phyloP scores from a whole-genome alignment of 1,139 yeast genomes.

The Sugiyamaella castrensis region DNA sequence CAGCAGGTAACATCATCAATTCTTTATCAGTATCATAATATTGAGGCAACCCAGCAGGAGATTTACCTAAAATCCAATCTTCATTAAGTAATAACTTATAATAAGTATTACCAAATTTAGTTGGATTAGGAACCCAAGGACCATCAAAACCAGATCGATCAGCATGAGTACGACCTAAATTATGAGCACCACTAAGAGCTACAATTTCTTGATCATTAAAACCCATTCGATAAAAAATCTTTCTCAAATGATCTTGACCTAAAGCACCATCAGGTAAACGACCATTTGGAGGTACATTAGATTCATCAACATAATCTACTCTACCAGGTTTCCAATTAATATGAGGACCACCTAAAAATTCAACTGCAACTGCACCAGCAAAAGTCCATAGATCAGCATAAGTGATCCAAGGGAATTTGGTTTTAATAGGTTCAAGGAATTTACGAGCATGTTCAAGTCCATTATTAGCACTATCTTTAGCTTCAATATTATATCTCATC shows the following conservation, averaged over 20 bases:
- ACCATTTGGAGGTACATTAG: constrained; percentile 59
- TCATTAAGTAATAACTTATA: constrained; percentile 67
- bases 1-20: constrained; percentile 61
- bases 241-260: constrained; percentile 52
- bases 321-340: constrained; percentile 62
- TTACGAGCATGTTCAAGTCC: constrained; percentile 58
- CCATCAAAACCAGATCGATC: constrained; percentile 72
- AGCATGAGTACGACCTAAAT: constrained; percentile 62
- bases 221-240: constrained; percentile 59
- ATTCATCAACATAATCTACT: constrained; percentile 51
- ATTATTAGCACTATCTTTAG: constrained; percentile 54
- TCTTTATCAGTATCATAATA: constrained; percentile 68
- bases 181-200: constrained; percentile 62
- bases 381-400: constrained; percentile 68
- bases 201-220: constrained; percentile 63
- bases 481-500: constrained; percentile 49
- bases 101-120: constrained; percentile 55
- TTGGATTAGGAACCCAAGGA: constrained; percentile 93
- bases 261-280: constrained; percentile 57
- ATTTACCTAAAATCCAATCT: constrained; percentile 67
- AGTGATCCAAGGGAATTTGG: constrained; percentile 54
- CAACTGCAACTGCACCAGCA: constrained; percentile 60
- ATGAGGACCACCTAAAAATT: constrained; percentile 59
- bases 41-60: constrained; percentile 59
- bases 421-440: constrained; percentile 56